Evolutionary conservation across 805 yeast genomes (phyloP).

Genomic region (Schwanniomyces polymorphus): DNA sequence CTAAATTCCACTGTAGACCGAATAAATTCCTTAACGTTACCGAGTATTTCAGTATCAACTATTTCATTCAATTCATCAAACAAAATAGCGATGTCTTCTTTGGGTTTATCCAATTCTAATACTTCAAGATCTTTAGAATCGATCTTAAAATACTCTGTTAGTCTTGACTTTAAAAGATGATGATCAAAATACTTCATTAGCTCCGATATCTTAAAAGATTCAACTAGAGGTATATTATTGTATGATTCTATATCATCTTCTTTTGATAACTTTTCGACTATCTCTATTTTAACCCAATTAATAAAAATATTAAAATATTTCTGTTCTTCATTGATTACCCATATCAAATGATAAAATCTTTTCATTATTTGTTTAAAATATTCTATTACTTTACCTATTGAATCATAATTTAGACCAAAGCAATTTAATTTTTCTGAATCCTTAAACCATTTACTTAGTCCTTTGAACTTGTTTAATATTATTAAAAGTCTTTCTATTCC

Average conservation of each 20-base stretch:
- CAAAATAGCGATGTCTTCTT: slow-evolving; percentile 5
- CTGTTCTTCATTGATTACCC: slow-evolving; percentile 48
- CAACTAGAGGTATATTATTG: slow-evolving; percentile 8
- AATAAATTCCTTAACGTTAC: slow-evolving; percentile 30
- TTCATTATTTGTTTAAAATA: slow-evolving; percentile 26
- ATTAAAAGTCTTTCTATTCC: slow-evolving; percentile 56
- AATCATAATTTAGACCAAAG: slow-evolving; percentile 8
- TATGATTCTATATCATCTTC: slow-evolving; percentile 31
- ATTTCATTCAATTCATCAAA: slow-evolving; percentile 7
- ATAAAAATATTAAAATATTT: slow-evolving; percentile 44
- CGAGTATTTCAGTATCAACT: slow-evolving; percentile 13
- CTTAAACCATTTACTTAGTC: slow-evolving; percentile 38
- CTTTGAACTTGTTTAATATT: slow-evolving; percentile 40
- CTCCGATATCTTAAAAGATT: slow-evolving; percentile 16
- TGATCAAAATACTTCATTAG: slow-evolving; percentile 23
- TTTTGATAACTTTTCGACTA: slow-evolving; percentile 35
- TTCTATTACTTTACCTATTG: slow-evolving; percentile 4
- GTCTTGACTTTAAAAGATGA: slow-evolving; percentile 16
- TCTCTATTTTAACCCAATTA: slow-evolving; percentile 41
- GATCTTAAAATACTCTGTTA: slow-evolving; percentile 19
- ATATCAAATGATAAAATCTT: slow-evolving; percentile 34
- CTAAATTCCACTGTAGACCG: slow-evolving; percentile 12
- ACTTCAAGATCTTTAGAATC: slow-evolving; percentile 13
- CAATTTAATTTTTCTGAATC: slow-evolving; percentile 11
- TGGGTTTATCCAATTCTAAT: slow-evolving; percentile 1